Conservation (phyloP, 2,329 filamentous ascomycete species). For the Aspergillus tubingensis region DNA sequence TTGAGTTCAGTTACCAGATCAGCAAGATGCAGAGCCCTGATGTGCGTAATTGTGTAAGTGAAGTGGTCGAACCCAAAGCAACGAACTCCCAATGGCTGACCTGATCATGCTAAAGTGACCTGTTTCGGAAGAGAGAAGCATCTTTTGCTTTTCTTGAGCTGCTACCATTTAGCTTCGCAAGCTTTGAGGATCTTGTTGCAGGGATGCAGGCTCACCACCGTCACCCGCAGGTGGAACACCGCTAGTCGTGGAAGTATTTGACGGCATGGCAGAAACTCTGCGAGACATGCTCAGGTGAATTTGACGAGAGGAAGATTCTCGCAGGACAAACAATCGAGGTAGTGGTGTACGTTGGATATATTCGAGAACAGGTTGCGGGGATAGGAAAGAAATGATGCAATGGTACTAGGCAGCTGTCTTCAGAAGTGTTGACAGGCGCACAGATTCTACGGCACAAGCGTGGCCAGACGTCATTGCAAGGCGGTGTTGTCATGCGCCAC, state of each 20-base stretch:
- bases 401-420: slow-evolving; percentile 21
- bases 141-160: slow-evolving; percentile 53
- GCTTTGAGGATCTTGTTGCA: slow-evolving; percentile 9
- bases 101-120: slow-evolving; percentile 55
- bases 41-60: slow-evolving; percentile 18
- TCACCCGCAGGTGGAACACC: slow-evolving; percentile 32
- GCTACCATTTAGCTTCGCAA: slow-evolving; percentile 16
- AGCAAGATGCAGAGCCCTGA: slow-evolving; percentile 52
- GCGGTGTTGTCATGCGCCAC: slow-evolving; percentile 33
- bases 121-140: slow-evolving; percentile 49
- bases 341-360: not conserved
- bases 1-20: slow-evolving; percentile 54
- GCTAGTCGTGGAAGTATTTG: slow-evolving; percentile 32
- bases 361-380: slow-evolving; percentile 4
- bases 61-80: not conserved
- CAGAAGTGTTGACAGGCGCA: slow-evolving; percentile 38
- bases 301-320: slow-evolving; percentile 7
- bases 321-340: not conserved
- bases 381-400: slow-evolving; percentile 18
- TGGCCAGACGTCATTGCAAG: slow-evolving; percentile 39
- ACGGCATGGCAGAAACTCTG: slow-evolving; percentile 39
- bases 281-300: slow-evolving; percentile 40
- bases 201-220: slow-evolving; percentile 34
- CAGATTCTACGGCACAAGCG: slow-evolving; percentile 28
- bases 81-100: slow-evolving; percentile 31